These are phyloP conservation scores for Mortierella sp. DNA, from an alignment of 371 early-diverging fungal genomes.

Conservation along the genomic window DNA sequence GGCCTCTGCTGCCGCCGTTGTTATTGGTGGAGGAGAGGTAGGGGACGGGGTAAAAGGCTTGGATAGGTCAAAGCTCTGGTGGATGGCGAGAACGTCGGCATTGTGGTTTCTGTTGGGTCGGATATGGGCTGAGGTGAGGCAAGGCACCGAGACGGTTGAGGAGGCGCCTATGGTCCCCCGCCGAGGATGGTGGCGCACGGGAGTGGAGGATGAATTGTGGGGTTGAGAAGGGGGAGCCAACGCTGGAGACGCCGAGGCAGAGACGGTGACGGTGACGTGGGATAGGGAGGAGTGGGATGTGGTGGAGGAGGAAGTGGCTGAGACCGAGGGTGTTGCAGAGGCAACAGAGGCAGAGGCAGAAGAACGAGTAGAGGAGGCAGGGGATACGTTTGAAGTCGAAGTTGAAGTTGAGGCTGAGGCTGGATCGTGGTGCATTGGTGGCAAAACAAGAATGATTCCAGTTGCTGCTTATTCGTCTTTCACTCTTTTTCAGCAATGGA, in stretches of 20 bases:
- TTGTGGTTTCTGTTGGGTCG: slow-evolving; percentile 36
- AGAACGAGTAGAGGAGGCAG: slow-evolving; percentile 18
- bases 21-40: slow-evolving; percentile 9
- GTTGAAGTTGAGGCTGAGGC: slow-evolving; percentile 31
- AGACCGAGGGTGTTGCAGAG: slow-evolving; percentile 10
- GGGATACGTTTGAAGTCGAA: slow-evolving; percentile 15
- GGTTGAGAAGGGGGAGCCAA: slow-evolving; percentile 12
- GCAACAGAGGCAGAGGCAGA: slow-evolving; percentile 6
- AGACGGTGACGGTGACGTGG: neutral
- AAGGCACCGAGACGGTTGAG: slow-evolving; percentile 32
- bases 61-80: slow-evolving; percentile 32
- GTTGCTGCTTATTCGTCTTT: neutral
- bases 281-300: slow-evolving; percentile 11
- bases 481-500: slow-evolving; percentile 1
- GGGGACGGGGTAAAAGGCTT: slow-evolving; percentile 14
- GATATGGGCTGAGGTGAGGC: slow-evolving; percentile 47
- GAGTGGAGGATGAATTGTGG: slow-evolving; percentile 9
- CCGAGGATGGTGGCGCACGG: slow-evolving; percentile 7
- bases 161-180: slow-evolving; percentile 13
- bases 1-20: no score
- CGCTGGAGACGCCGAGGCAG: slow-evolving; percentile 8
- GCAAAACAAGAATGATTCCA: neutral
- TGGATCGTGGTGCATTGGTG: slow-evolving; percentile 54
- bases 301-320: slow-evolving; percentile 15
- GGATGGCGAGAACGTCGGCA: slow-evolving; percentile 34